Conservation (phyloP, 75 land plant genomes). For the Isoetes taiwanensis region DNA sequence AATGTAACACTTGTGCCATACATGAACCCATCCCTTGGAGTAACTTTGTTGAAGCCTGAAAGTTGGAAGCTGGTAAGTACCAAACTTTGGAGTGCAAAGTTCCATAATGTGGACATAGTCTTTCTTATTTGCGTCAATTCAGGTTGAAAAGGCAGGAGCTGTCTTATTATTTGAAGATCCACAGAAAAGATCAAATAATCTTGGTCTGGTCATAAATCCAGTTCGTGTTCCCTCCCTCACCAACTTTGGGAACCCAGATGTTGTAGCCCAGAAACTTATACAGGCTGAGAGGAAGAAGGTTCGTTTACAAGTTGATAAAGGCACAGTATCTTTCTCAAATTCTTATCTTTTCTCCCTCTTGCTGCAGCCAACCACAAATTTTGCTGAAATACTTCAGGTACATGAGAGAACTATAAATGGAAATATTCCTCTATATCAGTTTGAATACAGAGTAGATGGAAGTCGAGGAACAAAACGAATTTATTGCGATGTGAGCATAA, state of each 20-base stretch:
- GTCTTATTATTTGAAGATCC: conserved; percentile 74
- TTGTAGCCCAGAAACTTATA: conserved; percentile 83
- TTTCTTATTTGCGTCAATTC: conserved; percentile 11
- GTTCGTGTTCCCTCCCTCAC: conserved; percentile 50
- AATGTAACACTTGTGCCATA: too few relatives aligned
- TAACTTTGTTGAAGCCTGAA: too few relatives aligned
- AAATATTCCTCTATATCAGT: conserved; percentile 56
- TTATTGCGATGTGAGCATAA: conserved; percentile 76
- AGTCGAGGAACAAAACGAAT: conserved; percentile 77
- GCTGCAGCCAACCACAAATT: conserved; percentile 70
- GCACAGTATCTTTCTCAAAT: not conserved
- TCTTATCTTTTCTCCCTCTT: not conserved
- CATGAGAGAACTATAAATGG: conserved; percentile 41
- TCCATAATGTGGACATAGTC: too few relatives aligned
- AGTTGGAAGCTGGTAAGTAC: too few relatives aligned
- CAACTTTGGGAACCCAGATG: conserved; percentile 66
- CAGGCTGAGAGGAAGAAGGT: conserved; percentile 90
- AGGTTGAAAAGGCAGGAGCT: conserved; percentile 97
- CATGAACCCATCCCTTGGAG: too few relatives aligned
- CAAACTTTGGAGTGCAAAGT: too few relatives aligned
- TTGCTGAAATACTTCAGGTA: conserved; percentile 37
- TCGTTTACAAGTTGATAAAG: not conserved
- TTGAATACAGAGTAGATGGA: conserved; percentile 83
- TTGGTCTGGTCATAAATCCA: conserved; percentile 89
- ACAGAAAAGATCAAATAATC: conserved; percentile 40